phyloP scores from a whole-genome alignment of 768 basidiomycete genomes.

The Russula sp. region DNA sequence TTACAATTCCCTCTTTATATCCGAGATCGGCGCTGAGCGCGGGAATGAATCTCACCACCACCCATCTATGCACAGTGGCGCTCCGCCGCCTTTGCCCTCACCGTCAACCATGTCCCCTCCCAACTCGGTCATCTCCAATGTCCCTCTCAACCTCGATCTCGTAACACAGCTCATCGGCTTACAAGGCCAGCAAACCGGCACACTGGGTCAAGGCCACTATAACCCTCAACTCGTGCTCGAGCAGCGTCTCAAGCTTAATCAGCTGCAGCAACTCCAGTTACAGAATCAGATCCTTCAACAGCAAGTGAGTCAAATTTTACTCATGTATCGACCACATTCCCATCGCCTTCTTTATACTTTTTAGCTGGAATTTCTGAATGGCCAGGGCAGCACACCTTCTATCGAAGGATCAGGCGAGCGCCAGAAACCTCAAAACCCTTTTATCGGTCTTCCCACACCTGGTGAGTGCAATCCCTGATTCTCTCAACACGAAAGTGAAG shows the following conservation, averaged over 20 bases:
- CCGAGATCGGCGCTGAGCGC: slow-evolving; percentile 20
- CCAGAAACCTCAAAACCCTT: slow-evolving; percentile 24
- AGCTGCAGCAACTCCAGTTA: slow-evolving; percentile 68
- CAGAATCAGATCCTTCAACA: slow-evolving; percentile 87
- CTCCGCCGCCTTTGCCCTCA: slow-evolving; percentile 10
- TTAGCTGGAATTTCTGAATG: slow-evolving; percentile 30
- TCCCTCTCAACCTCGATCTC: slow-evolving; percentile 37
- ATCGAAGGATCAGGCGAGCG: slow-evolving; percentile 25
- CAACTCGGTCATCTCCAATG: slow-evolving; percentile 20
- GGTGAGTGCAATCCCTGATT: slow-evolving; percentile 36
- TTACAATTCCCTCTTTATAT: slow-evolving; percentile 26
- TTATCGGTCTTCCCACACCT: slow-evolving; percentile 57
- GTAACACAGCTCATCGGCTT: slow-evolving; percentile 47
- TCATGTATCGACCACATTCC: neutral
- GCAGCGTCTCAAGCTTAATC: slow-evolving; percentile 71
- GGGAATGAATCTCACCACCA: slow-evolving; percentile 20
- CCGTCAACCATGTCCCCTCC: slow-evolving; percentile 19
- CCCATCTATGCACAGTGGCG: slow-evolving; percentile 20
- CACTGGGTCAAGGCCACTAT: slow-evolving; percentile 27
- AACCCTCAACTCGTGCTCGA: slow-evolving; percentile 50
- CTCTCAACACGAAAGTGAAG: slow-evolving; percentile 27
- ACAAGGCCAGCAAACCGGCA: slow-evolving; percentile 28
- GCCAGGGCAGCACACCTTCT: slow-evolving; percentile 29
- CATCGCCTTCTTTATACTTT: neutral
- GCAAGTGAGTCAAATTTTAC: slow-evolving; percentile 47